Base-by-base conservation (phyloP, 768 basidiomycete genomes). In the Trametes cubensis region DNA sequence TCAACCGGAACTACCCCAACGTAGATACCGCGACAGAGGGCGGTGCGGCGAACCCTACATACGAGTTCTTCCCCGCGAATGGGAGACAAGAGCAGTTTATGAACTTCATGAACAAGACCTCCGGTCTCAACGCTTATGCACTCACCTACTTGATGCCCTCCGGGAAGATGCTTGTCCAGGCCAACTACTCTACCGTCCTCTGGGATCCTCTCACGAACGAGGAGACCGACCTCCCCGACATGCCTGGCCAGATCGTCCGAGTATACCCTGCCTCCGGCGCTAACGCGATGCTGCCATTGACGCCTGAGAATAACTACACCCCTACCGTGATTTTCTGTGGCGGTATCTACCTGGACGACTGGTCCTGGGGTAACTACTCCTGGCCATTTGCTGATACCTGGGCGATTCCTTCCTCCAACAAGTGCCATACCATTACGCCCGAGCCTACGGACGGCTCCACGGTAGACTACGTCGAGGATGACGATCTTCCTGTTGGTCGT, bases 241-340 rank as follows among this genome's bases (percentile, higher is more conserved):
- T 91, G 89, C 91, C 90, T 0, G 78, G 79, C 28, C 76, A 80
- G 46, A 85, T 95, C 47, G 85, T 84, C 20, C 88, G 94, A 28
- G 90, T 93, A 3, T 95, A 95, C 70, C 94, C 94, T 8, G 95
- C 90, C 0, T 94, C 94, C 8, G 94, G 92, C 30, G 95, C 89
- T 0, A 83, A 82, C 2, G 90, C 90, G 42, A 93, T 98, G 89
- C 82, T 98, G 0, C 95, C 95, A 6, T 81, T 98, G 20, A 95
- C 92, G 1, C 89, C 91, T 5, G 88, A 81, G 25, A 97, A 96
- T 77, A 89, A 92, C 71, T 98, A 92, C 72, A 84, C 81, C 0
- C 92, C 89, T 0, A 92, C 93, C 0, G 72, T 97, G 44, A 69
- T 98, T 45, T 95, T 98, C 76, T 98, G 95, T 66, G 95, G 95